phyloP scores from a whole-genome alignment of 139 green algal species.

The Closterium sp. region DNA sequence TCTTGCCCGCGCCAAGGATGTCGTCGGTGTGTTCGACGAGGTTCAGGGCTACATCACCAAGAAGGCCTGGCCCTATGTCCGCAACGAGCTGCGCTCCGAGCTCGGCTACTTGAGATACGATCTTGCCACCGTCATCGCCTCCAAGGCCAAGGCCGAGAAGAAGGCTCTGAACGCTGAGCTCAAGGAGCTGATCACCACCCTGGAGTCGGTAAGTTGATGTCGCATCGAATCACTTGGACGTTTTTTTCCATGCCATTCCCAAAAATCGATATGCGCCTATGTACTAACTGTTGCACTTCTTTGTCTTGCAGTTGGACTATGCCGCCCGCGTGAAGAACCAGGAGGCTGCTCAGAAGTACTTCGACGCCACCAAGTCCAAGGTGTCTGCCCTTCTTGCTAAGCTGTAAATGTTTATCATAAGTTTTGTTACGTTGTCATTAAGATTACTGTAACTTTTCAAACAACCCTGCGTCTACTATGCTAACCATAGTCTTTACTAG shows the following conservation, averaged over 20 bases:
- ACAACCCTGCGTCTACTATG: too few species aligned
- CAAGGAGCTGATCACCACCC: constrained; percentile 36
- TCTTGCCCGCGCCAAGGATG: constrained; percentile 38
- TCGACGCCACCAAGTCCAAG: constrained; percentile 29
- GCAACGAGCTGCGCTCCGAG: constrained; percentile 45
- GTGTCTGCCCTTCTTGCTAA: constrained; percentile 45
- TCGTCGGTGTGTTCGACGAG: background rate
- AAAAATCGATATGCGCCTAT: background rate
- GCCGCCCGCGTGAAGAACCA: constrained; percentile 34
- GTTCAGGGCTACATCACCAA: constrained; percentile 42
- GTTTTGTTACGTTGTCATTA: background rate
- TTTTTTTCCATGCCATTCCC: too few species aligned
- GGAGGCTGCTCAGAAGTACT: constrained; percentile 26
- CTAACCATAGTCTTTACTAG: too few species aligned
- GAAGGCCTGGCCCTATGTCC: constrained; percentile 52
- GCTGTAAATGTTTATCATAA: background rate
- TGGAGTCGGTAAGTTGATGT: constrained; percentile 28
- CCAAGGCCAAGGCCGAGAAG: constrained; percentile 47
- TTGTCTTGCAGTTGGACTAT: constrained; percentile 44
- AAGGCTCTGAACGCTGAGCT: constrained; percentile 29
- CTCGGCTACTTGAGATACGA: constrained; percentile 45
- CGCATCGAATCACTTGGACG: too few species aligned
- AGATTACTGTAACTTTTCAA: background rate
- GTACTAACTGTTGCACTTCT: background rate
- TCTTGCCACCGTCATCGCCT: constrained; percentile 29